Percentiles rank a stretch among this genome's conserved stretches.
phyloP scores from a whole-genome alignment of 495 filamentous ascomycete genomes.

The Penicillium arizonense region DNA sequence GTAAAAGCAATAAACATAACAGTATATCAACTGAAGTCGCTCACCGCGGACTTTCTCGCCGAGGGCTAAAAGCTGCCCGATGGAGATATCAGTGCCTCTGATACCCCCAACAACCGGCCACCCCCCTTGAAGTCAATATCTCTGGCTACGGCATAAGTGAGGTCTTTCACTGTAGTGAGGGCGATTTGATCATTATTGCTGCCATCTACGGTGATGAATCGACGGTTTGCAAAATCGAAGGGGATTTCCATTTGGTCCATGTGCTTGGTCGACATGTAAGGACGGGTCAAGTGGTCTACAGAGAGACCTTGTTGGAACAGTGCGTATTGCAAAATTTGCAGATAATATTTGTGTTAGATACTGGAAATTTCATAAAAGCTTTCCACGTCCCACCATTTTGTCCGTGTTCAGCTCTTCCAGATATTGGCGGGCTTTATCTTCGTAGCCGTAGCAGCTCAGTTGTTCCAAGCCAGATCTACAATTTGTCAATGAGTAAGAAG shows the following conservation, averaged over 20 bases:
- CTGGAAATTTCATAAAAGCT: not conserved
- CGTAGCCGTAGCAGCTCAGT: slow-evolving; percentile 49
- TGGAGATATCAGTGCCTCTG: slow-evolving; percentile 39
- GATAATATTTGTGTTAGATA: slow-evolving; percentile 2
- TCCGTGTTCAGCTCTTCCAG: slow-evolving; percentile 51
- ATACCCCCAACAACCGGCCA: slow-evolving; percentile 59
- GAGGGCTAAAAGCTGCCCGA: slow-evolving; percentile 42
- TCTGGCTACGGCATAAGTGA: slow-evolving; percentile 42
- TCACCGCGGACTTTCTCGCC: slow-evolving; percentile 51
- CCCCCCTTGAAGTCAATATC: slow-evolving; percentile 54
- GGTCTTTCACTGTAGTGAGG: slow-evolving; percentile 45
- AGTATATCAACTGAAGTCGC: slow-evolving; percentile 5
- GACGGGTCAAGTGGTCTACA: slow-evolving; percentile 51
- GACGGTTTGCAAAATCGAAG: slow-evolving; percentile 49
- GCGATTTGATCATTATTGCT: slow-evolving; percentile 41
- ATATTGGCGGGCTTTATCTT: slow-evolving; percentile 46
- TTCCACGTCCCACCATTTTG: slow-evolving; percentile 33
- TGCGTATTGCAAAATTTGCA: slow-evolving; percentile 55
- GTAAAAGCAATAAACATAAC: not conserved
- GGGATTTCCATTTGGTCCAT: slow-evolving; percentile 36
- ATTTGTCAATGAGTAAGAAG: not conserved
- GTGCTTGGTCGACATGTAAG: slow-evolving; percentile 49
- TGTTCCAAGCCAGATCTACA: slow-evolving; percentile 17
- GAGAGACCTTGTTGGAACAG: slow-evolving; percentile 58
- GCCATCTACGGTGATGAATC: slow-evolving; percentile 49